Base-by-base conservation (phyloP, 1,284 basidiomycete genomes). In the Ceratobasidium sp. region DNA sequence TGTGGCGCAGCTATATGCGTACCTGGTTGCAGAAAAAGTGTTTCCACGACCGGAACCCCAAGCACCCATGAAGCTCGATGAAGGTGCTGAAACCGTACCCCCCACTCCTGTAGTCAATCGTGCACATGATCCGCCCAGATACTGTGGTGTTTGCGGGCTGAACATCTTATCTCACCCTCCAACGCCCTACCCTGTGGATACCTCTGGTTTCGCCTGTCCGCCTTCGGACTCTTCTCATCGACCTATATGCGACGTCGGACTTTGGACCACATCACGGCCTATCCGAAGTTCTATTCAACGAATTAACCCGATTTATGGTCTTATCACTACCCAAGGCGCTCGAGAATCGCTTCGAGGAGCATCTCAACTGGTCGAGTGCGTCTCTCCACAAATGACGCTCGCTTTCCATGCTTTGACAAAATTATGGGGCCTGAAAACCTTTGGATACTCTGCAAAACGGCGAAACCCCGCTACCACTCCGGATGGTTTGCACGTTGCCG, bases 331-430 rank as follows among this genome's bases (percentile, higher is more conserved):
- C 18, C 73, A 54, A 50, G 73, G 73, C 20, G 16, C 33, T 3
- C 60, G 73, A 55, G 60, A 48, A 30, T 33, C 73, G 5, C 48
- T 75, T 30, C 73, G 73, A 44, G 73, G 73, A 1, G 52, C 73
- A 10, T 75, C 73, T 20, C 62, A 75, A 14, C 46, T 75, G 23
- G 62, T 75, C n/a, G 73, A 75, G 18, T 66, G 73, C 30, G 73
- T 38, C 16, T 30, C 50, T 44, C 73, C 73, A 12, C 73, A 75
- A 33, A 66, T 75, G 60, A 66, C 62, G 5, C 48, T 75, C n/a
- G 62, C 73, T n/a, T 30, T 75, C 7, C 73, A 75, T 46, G 73
- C 50, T 20, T 30, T 75, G 20, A 75, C 73, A 30, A 27, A 30
- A 14, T 38, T 38, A n/a, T 75, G 73, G 73, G 30, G 48, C 12